Evolutionary conservation across 441 rosid species (phyloP), one percentile per base, ranked within the genome.

Genomic region (Euphorbia schlechtendalii): DNA sequence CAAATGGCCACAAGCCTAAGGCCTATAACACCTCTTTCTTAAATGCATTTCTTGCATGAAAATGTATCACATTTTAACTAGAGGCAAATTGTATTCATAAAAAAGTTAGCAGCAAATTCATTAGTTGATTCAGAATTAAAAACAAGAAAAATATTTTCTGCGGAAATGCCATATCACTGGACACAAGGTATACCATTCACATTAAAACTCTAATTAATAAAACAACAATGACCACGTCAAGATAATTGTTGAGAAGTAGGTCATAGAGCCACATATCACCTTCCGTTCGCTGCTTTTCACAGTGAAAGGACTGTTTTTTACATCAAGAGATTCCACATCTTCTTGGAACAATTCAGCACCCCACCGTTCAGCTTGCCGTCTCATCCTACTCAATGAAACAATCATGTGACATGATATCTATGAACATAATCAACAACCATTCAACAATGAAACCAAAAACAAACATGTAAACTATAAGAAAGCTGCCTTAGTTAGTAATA

Each of bases 341-440:
- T 93, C 97, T 60, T 88, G 96, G 75, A 74, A 78, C 70, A 93
- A 70, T 61, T 90, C 96, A 43, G 97, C 99, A 75, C 97, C 99
- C 99, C 99, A 93, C 4, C 90, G 78, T 78, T 93, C 99, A 66
- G 99, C 99, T 81, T 93, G 99, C 27, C 79, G 78, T 60, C 92
- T 83, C 96, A 93, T 93, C 83, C 99, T 93, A 70, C 61, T 18
- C 68, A 71, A 34, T 30, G 32, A 38, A 76, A n/a, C 36, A 63
- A 8, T 51, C 46, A 25, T 40, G 43, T 61, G 54, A 72, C 57
- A 59, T 13, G 5, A 51, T 18, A 32, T 41, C 18, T 20, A 57
- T 17, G 51, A 32, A 61, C 38, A 59, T 22, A 46, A 60, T 34
- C 10, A 32, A 51, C 41, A 32, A 14, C 12, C 9, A 14, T 56